Conservation (phyloP, 202 grass and related monocot genomes). For the Sporobolus alterniflorus region DNA sequence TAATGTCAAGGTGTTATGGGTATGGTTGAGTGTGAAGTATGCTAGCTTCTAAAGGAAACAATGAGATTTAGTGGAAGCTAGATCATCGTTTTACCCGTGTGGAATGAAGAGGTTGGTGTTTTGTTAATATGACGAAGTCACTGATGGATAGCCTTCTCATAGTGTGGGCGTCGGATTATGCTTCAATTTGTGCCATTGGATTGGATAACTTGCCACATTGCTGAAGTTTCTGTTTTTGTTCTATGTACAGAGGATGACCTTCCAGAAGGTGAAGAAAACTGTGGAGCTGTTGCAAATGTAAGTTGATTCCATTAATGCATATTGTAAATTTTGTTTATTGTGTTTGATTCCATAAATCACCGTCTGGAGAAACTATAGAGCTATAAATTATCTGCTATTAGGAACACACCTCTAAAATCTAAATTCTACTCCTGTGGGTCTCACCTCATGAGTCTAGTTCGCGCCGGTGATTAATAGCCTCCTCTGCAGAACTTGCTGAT, state of each 20-base stretch:
- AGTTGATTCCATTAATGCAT: conserved; percentile 15
- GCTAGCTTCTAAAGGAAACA: not conserved
- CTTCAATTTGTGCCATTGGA: not conserved
- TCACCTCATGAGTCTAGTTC: not conserved
- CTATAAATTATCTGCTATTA: not conserved
- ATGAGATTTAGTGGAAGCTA: not conserved
- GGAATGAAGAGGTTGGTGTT: not conserved
- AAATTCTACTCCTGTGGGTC: not conserved
- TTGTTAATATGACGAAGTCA: not conserved
- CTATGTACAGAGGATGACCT: conserved; percentile 35
- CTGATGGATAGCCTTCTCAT: not conserved
- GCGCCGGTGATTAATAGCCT: not conserved
- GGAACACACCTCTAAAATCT: not conserved
- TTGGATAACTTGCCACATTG: not conserved
- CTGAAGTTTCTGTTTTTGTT: not conserved
- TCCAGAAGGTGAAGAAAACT: conserved; percentile 27
- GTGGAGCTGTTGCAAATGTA: conserved; percentile 22
- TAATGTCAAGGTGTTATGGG: not conserved
- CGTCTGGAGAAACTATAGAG: not conserved
- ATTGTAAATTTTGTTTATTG: not conserved
- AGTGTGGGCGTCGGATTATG: not conserved
- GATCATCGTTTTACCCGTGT: not conserved
- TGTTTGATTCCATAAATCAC: not conserved
- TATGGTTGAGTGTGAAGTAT: not conserved
- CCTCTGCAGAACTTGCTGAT: not conserved